Evolutionary conservation across 495 filamentous ascomycete species (phyloP).

Genomic region (Xylaria bambusicola): DNA sequence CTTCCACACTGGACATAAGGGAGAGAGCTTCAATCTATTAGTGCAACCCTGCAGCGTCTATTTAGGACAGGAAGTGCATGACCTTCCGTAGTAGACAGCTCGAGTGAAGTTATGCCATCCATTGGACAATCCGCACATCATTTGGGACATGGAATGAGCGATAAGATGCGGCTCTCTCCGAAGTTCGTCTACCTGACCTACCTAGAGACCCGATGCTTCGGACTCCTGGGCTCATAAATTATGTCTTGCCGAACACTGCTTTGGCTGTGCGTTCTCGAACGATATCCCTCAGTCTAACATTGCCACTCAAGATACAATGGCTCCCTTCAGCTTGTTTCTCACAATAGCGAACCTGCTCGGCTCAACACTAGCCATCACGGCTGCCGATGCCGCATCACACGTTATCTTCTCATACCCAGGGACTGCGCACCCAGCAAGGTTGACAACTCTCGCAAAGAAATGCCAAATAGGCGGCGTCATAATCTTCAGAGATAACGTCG

Average conservation of each 20-base stretch:
- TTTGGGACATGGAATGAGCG: too few species aligned
- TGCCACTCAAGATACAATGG: not conserved
- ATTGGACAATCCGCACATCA: too few species aligned
- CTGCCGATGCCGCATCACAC: constrained; percentile 33
- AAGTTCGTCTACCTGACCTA: not conserved
- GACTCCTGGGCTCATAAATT: not conserved
- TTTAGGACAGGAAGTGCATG: not conserved
- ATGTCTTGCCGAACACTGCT: not conserved
- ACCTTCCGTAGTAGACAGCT: constrained; percentile 2
- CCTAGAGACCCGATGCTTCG: too few species aligned
- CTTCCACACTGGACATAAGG: constrained; percentile 8
- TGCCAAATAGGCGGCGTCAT: constrained; percentile 41
- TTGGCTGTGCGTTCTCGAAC: too few species aligned
- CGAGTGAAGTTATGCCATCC: not conserved
- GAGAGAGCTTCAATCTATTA: not conserved
- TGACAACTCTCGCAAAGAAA: constrained; percentile 32
- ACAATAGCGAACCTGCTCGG: not conserved
- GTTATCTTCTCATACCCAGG: constrained; percentile 43
- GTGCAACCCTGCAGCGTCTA: not conserved
- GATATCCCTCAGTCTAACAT: not conserved
- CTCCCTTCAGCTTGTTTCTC: not conserved
- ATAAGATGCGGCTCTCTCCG: constrained; percentile 3
- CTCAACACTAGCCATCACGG: constrained; percentile 11
- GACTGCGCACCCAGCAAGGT: constrained; percentile 27
- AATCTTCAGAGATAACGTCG: constrained; percentile 41